phyloP scores from a whole-genome alignment of 805 yeast species.

The Priceomyces haplophilus region DNA sequence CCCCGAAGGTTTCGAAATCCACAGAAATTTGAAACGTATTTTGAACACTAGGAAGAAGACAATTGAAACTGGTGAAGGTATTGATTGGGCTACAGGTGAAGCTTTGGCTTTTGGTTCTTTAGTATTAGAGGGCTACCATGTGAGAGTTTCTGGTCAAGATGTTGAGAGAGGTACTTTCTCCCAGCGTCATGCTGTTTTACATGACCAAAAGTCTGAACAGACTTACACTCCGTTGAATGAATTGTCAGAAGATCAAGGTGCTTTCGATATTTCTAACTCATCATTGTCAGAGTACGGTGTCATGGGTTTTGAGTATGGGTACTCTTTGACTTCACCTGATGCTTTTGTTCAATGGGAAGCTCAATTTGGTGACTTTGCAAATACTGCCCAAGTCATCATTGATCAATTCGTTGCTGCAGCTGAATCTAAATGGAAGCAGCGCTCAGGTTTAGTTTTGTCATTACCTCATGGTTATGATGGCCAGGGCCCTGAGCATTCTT shows the following conservation, averaged over 20 bases:
- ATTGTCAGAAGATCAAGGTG: constrained; percentile 77
- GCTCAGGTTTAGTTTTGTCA: constrained; percentile 92
- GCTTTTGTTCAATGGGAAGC: constrained; percentile 99
- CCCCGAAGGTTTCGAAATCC: constrained; percentile 86
- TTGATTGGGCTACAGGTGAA: constrained; percentile 99
- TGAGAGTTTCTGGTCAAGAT: constrained; percentile 98
- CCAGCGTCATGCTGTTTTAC: constrained; percentile 97
- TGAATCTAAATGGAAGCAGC: constrained; percentile 98
- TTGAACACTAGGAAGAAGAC: constrained; percentile 83
- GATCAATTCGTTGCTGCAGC: constrained; percentile 97
- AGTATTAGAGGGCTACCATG: constrained; percentile 89
- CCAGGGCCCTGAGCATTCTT: constrained; percentile 99
- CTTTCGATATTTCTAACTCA: constrained; percentile 86
- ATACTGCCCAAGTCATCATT: constrained; percentile 96
- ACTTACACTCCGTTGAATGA: constrained; percentile 84
- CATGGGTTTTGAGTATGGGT: constrained; percentile 98
- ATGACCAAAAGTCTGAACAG: constrained; percentile 85
- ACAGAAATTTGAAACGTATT: constrained; percentile 94
- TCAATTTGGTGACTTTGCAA: constrained; percentile 99
- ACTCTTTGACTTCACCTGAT: constrained; percentile 95
- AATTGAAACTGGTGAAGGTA: constrained; percentile 83
- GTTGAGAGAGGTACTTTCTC: constrained; percentile 99
- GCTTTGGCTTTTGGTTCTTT: constrained; percentile 96
- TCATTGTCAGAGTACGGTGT: constrained; percentile 98
- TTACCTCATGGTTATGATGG: constrained; percentile 99